Conservation (phyloP, 75 land plant genomes). For the Azolla pinnata region DNA sequence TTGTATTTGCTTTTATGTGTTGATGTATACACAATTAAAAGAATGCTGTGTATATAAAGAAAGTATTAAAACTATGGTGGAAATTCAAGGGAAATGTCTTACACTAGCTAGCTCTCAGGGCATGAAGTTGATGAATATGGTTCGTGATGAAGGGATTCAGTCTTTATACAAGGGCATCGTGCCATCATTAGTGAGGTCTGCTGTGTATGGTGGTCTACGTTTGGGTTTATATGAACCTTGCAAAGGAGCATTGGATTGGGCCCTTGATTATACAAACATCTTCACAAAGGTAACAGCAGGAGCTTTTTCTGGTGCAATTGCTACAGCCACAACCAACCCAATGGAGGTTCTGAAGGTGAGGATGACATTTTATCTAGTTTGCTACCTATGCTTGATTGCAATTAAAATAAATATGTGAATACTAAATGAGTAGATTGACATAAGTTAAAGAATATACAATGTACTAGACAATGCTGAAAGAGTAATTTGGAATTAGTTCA, state of each 20-base stretch:
- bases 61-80: too few species aligned
- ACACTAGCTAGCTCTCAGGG: slow-evolving; percentile 33
- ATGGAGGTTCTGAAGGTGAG: slow-evolving; percentile 67
- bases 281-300: slow-evolving; percentile 62
- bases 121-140: slow-evolving; percentile 21
- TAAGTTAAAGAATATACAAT: too few species aligned
- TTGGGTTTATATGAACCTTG: slow-evolving; percentile 74
- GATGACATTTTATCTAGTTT: too few species aligned
- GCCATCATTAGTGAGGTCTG: slow-evolving; percentile 60
- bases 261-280: slow-evolving; percentile 52
- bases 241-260: slow-evolving; percentile 39
- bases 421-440: too few species aligned
- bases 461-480: too few species aligned
- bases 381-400: too few species aligned
- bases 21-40: too few species aligned
- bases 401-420: too few species aligned
- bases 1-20: too few species aligned
- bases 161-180: slow-evolving; percentile 55
- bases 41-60: too few species aligned
- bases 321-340: slow-evolving; percentile 73
- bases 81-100: too few species aligned
- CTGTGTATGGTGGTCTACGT: slow-evolving; percentile 68
- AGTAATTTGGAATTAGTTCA: too few species aligned
- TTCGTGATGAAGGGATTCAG: slow-evolving; percentile 46
- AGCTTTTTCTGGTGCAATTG: slow-evolving; percentile 56